A percentile compares a stretch with the other conserved stretches of the same genome.
Conservation (phyloP, 2,329 filamentous ascomycete genomes). For the Neofusicoccum laricinum region DNA sequence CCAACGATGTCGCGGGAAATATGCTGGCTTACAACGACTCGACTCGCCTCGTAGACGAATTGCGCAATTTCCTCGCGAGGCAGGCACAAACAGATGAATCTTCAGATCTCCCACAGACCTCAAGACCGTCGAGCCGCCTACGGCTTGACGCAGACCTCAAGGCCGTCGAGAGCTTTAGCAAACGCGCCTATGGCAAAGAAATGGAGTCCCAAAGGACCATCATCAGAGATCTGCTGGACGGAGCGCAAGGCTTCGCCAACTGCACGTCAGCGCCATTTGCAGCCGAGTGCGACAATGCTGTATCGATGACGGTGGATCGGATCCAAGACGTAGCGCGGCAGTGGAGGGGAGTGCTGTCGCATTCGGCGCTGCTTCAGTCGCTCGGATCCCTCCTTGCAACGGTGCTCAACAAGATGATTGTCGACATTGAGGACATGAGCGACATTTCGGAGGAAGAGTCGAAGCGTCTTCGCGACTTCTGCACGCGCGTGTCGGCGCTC, state of each 20-base stretch:
- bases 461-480: slow-evolving; percentile 56
- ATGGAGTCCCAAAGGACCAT: slow-evolving; percentile 65
- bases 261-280: slow-evolving; percentile 60
- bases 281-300: slow-evolving; percentile 58
- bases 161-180: slow-evolving; percentile 57
- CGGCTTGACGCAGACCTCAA: slow-evolving; percentile 55
- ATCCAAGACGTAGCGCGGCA: slow-evolving; percentile 55
- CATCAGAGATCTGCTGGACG: slow-evolving; percentile 60
- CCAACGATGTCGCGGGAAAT: slow-evolving; percentile 55
- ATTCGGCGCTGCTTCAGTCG: slow-evolving; percentile 60
- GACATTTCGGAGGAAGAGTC: slow-evolving; percentile 65
- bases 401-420: slow-evolving; percentile 57
- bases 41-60: slow-evolving; percentile 54
- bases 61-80: slow-evolving; percentile 48
- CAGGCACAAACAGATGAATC: slow-evolving; percentile 36
- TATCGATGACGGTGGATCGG: slow-evolving; percentile 56
- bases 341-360: slow-evolving; percentile 58
- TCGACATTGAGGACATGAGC: slow-evolving; percentile 60
- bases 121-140: slow-evolving; percentile 37
- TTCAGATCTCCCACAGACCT: slow-evolving; percentile 28
- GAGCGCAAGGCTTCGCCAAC: slow-evolving; percentile 59
- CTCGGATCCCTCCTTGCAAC: slow-evolving; percentile 58
- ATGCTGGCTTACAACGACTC: slow-evolving; percentile 67
- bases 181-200: slow-evolving; percentile 60
- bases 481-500: slow-evolving; percentile 54